Percentiles rank a stretch among this genome's conserved stretches.
Conservation (phyloP, 2,329 filamentous ascomycete genomes). For the Aureobasidium sp. region DNA sequence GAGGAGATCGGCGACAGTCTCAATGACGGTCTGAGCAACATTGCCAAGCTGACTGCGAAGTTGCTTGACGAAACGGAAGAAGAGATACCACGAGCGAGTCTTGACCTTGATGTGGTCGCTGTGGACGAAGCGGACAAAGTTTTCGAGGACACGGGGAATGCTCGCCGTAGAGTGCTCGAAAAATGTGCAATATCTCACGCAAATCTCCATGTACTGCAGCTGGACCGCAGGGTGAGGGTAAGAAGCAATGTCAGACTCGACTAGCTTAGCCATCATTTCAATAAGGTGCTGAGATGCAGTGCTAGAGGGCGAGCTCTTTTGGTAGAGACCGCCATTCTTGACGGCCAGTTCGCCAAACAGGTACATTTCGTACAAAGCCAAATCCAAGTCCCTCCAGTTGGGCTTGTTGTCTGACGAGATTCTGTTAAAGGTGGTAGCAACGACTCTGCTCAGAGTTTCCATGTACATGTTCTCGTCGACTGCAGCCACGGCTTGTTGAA, state of each 20-base stretch:
- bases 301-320: constrained; percentile 74
- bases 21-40: constrained; percentile 84
- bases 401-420: constrained; percentile 66
- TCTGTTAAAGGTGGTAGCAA: constrained; percentile 80
- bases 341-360: constrained; percentile 92
- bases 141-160: constrained; percentile 81
- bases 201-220: constrained; percentile 97
- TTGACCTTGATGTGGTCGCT: constrained; percentile 81
- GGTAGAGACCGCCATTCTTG: constrained; percentile 76
- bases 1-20: constrained; percentile 80
- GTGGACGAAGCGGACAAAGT: constrained; percentile 85
- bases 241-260: constrained; percentile 78
- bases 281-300: constrained; percentile 74
- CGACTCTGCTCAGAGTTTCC: constrained; percentile 76
- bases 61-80: constrained; percentile 86
- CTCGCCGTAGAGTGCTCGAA: constrained; percentile 78
- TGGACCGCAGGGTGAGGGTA: constrained; percentile 88
- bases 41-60: constrained; percentile 77
- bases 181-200: constrained; percentile 85
- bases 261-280: constrained; percentile 92
- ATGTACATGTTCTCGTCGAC: constrained; percentile 86
- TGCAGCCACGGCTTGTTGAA: constrained; percentile 87
- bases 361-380: constrained; percentile 92
- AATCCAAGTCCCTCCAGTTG: constrained; percentile 91
- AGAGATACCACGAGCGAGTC: constrained; percentile 92